Percentiles rank a stretch among this genome's conserved stretches.
Evolutionary conservation across 306 rosid species (phyloP).

Genomic region (Crataegus laevigata): DNA sequence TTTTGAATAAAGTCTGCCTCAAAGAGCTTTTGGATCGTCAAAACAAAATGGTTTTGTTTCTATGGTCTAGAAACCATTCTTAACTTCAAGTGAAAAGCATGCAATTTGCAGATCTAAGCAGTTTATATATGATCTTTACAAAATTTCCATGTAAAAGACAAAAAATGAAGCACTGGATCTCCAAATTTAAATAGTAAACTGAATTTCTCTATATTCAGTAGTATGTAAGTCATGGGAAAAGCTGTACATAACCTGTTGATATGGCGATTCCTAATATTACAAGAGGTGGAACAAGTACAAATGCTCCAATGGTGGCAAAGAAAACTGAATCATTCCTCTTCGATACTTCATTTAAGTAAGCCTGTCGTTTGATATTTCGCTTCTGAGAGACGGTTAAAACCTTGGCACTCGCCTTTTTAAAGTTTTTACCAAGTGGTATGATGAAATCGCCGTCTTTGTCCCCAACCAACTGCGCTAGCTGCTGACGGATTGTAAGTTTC

Average conservation of each 20-base stretch:
- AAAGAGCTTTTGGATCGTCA: no score
- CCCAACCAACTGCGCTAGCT: slow-evolving; percentile 56
- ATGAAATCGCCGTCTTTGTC: slow-evolving; percentile 74
- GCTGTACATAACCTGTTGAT: slow-evolving; percentile 86
- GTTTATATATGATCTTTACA: background rate
- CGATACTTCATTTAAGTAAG: slow-evolving; percentile 72
- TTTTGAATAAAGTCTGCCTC: no score
- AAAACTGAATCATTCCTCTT: slow-evolving; percentile 81
- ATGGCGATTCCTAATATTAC: slow-evolving; percentile 83
- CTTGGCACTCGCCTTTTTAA: slow-evolving; percentile 73
- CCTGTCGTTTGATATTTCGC: slow-evolving; percentile 85
- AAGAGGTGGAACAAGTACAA: slow-evolving; percentile 84
- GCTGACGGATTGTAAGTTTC: slow-evolving; percentile 56
- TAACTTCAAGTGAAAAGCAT: background rate
- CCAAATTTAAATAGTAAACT: background rate
- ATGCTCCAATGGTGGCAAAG: slow-evolving; percentile 92
- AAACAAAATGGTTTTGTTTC: no score
- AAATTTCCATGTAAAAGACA: background rate
- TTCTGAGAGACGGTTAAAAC: slow-evolving; percentile 76
- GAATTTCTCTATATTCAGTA: background rate
- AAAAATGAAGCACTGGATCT: background rate
- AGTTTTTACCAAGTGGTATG: slow-evolving; percentile 65
- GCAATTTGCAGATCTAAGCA: background rate
- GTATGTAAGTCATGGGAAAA: slow-evolving; percentile 54
- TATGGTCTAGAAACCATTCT: no score